Conservation (phyloP, 257 asterid genomes). For the Solanum pinnatisectum region DNA sequence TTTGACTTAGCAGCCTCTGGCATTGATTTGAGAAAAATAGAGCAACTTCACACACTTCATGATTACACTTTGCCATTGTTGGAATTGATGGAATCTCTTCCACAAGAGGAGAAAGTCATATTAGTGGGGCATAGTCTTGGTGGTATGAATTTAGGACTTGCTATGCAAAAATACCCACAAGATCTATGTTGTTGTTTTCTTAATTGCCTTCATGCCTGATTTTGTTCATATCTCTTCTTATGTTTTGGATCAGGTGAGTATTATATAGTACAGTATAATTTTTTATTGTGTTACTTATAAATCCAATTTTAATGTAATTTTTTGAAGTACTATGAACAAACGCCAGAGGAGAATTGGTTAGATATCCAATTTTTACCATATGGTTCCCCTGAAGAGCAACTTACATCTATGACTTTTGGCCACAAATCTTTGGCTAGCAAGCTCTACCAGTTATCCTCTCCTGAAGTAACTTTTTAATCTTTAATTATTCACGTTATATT, state of each 20-base stretch:
- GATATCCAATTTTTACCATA: constrained; percentile 26
- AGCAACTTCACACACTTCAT: not conserved
- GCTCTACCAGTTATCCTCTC: constrained; percentile 24
- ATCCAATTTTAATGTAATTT: not conserved
- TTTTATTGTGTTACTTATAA: not conserved
- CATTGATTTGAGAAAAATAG: not conserved
- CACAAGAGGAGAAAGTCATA: constrained; percentile 7
- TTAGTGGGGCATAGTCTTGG: constrained; percentile 18
- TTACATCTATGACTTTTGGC: constrained; percentile 23
- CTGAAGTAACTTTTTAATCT: constrained; percentile 19
- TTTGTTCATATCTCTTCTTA: not conserved
- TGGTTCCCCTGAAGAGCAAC: constrained; percentile 23
- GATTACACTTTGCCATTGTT: constrained; percentile 11
- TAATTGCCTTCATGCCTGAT: constrained; percentile 14
- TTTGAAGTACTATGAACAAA: constrained; percentile 11
- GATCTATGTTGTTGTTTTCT: constrained; percentile 6
- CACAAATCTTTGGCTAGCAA: constrained; percentile 15
- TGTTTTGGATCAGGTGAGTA: not conserved
- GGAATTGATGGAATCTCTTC: constrained; percentile 8
- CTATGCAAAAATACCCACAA: constrained; percentile 11
- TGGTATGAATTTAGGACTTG: constrained; percentile 10
- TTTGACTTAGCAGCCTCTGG: constrained; percentile 15
- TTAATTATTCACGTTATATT: not conserved
- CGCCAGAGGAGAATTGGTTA: constrained; percentile 20
- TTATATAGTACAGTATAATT: no score